Evolutionary conservation across 2,329 filamentous ascomycete genomes (phyloP).

Genomic region (Colletotrichum noveboracense): DNA sequence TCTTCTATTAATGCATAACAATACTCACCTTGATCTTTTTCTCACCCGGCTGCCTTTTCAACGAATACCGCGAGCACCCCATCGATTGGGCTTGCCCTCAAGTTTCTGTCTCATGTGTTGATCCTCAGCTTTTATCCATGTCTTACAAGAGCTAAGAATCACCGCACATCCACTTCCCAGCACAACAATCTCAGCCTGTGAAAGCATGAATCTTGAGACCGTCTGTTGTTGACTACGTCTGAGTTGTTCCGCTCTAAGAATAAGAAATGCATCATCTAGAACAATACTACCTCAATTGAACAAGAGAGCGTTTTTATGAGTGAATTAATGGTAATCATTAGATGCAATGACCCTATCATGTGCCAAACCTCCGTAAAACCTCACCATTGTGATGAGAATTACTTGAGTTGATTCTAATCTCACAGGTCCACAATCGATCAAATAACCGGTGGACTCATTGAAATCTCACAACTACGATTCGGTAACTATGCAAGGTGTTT

Average conservation of each 20-base stretch:
- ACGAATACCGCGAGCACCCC: not conserved
- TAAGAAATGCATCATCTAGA: not conserved
- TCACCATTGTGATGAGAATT: not conserved
- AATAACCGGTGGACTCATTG: not conserved
- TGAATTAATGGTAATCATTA: not conserved
- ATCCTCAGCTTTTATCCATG: not conserved
- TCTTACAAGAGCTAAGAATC: not conserved
- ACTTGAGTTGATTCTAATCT: not conserved
- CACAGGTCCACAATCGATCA: not conserved
- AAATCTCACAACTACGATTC: not conserved
- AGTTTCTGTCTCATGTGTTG: not conserved
- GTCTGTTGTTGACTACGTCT: not conserved
- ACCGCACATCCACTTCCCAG: not conserved
- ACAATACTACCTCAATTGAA: not conserved
- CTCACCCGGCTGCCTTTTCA: not conserved
- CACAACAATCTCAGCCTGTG: not conserved
- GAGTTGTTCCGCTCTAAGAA: not conserved
- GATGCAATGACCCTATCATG: not conserved
- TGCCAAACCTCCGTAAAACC: not conserved
- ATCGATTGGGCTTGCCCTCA: not conserved
- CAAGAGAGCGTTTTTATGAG: not conserved
- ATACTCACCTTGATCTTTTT: no score
- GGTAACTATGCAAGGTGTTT: not conserved
- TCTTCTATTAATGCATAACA: no score
- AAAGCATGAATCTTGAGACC: not conserved